A percentile compares a stretch with the other conserved stretches of the same genome.
These are phyloP conservation scores for Ophiostoma sp. DNA, from an alignment of 2,329 filamentous ascomycete genomes.

Conservation along the genomic window DNA sequence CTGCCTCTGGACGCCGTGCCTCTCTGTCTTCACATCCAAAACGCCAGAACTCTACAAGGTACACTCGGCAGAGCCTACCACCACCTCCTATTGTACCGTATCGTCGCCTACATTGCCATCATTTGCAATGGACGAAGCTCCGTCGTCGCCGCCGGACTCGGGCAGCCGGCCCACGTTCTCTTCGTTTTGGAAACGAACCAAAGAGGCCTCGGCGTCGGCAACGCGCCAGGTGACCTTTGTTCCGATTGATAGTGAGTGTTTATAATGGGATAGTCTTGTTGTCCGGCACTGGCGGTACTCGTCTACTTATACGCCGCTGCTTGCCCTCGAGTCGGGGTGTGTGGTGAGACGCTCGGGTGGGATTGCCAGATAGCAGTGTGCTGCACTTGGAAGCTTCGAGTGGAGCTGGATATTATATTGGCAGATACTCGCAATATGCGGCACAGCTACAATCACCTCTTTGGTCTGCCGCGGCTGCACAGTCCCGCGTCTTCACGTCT, in stretches of 20 bases:
- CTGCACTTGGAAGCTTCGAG: background rate
- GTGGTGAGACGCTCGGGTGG: background rate
- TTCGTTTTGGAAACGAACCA: conserved; percentile 44
- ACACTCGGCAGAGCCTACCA: background rate
- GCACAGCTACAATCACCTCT: background rate
- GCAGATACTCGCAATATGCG: background rate
- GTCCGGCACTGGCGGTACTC: background rate
- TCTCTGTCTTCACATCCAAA: background rate
- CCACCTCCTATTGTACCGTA: background rate
- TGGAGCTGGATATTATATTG: background rate
- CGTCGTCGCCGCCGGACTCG: conserved; percentile 10
- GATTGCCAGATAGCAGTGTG: background rate
- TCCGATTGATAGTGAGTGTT: conserved; percentile 27
- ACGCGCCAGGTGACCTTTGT: conserved; percentile 37
- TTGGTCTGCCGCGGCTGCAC: background rate
- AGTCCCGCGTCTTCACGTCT: background rate
- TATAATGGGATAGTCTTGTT: conserved; percentile 17
- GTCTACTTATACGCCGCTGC: background rate
- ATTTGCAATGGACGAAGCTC: conserved; percentile 17
- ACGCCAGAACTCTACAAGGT: background rate
- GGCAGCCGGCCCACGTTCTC: conserved; percentile 41
- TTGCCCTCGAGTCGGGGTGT: background rate
- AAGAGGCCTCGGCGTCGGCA: conserved; percentile 33
- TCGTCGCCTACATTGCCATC: background rate
- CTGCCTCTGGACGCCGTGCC: background rate